Conservation (phyloP, 75 land plant species). For the Adiantum capillusveneris region DNA sequence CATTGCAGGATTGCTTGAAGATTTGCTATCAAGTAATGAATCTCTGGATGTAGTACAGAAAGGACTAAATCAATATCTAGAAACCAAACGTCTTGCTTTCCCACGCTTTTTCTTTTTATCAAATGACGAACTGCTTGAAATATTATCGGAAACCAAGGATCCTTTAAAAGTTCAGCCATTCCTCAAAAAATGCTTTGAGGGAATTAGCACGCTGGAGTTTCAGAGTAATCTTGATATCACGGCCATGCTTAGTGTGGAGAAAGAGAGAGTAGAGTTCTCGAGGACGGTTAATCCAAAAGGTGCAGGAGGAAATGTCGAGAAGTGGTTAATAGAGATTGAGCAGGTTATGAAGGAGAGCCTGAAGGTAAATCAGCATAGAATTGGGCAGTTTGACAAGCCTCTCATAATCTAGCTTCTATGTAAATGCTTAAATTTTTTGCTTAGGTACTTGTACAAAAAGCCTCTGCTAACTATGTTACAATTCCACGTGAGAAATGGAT, state of each 20-base stretch:
- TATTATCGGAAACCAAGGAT: constrained; percentile 39
- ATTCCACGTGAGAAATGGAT: constrained; percentile 27
- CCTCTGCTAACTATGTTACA: constrained; percentile 20
- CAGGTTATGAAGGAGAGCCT: constrained; percentile 28
- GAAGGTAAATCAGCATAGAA: constrained; percentile 12
- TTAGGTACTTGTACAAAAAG: constrained; percentile 16
- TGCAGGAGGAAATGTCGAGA: constrained; percentile 33
- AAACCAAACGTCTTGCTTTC: constrained; percentile 38
- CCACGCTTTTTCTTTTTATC: constrained; percentile 39
- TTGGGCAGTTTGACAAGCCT: too few species aligned
- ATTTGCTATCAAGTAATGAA: constrained; percentile 19
- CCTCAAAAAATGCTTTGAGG: constrained; percentile 36
- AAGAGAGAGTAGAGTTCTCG: constrained; percentile 21
- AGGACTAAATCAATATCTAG: constrained; percentile 28
- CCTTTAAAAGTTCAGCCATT: constrained; percentile 40
- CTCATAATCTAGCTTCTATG: too few species aligned
- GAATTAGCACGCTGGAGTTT: constrained; percentile 24
- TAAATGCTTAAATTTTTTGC: too few species aligned
- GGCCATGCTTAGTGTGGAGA: constrained; percentile 34
- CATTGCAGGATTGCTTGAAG: constrained; percentile 13
- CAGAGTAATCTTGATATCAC: constrained; percentile 29
- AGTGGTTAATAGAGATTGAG: constrained; percentile 32
- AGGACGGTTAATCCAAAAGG: constrained; percentile 19
- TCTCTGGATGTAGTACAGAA: constrained; percentile 31
- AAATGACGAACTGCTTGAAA: constrained; percentile 39